A percentile compares a stretch with the other conserved stretches of the same genome.
These are phyloP conservation scores for Cucumis melo DNA, from an alignment of 306 rosid species.

Conservation along the genomic window DNA sequence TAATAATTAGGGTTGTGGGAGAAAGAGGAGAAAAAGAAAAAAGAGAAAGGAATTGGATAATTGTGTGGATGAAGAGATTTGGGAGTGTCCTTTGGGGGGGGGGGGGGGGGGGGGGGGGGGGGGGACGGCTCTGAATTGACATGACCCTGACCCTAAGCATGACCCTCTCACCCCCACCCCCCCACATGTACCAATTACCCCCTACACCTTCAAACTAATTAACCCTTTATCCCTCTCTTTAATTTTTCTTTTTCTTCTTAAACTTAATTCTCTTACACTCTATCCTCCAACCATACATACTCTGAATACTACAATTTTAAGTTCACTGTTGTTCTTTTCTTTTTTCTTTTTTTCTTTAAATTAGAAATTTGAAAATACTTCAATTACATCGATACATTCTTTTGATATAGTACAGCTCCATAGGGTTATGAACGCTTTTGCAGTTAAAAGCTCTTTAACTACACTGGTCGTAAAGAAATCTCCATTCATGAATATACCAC, in stretches of 20 bases:
- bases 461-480: too few species aligned
- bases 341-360: too few species aligned
- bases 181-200: neutral
- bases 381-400: too few species aligned
- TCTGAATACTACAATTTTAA: too few species aligned
- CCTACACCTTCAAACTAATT: neutral
- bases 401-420: too few species aligned
- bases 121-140: conserved; percentile 7
- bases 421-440: too few species aligned
- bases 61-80: neutral
- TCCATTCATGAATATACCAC: too few species aligned
- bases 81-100: conserved; percentile 5
- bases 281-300: too few species aligned
- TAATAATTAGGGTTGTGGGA: neutral
- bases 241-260: neutral
- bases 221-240: neutral
- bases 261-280: too few species aligned
- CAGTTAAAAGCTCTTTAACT: too few species aligned
- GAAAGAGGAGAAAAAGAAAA: neutral
- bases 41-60: neutral
- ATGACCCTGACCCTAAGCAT: neutral
- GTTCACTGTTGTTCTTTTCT: too few species aligned
- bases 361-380: too few species aligned
- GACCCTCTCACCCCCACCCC: neutral
- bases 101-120: conserved; percentile 6